Evolutionary conservation across 208 protist species (phyloP).

Genomic region (Leishmania lainsoni): DNA sequence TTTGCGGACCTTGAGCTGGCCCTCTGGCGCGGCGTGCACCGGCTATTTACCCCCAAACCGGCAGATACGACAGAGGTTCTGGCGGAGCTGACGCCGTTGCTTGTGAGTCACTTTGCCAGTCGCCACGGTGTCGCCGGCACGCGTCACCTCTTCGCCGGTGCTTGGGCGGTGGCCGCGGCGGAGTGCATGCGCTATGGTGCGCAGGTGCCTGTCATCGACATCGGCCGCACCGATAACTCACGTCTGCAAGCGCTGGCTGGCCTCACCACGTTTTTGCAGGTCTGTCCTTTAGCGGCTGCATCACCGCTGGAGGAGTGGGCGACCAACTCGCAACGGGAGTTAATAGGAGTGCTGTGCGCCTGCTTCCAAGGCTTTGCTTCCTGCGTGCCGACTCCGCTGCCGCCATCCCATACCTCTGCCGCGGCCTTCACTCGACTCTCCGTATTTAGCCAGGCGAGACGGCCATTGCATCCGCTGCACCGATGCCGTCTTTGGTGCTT

Average conservation of each 20-base stretch:
- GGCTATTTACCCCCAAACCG: constrained; percentile 21
- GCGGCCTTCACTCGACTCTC: constrained; percentile 19
- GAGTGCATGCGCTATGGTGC: constrained; percentile 54
- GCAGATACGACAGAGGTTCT: constrained; percentile 24
- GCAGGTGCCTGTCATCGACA: constrained; percentile 55
- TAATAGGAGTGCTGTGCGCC: constrained; percentile 48
- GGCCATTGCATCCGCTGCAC: not conserved
- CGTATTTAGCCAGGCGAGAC: constrained; percentile 22
- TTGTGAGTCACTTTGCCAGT: constrained; percentile 57
- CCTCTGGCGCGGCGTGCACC: constrained; percentile 59
- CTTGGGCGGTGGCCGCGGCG: constrained; percentile 61
- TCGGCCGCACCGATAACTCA: constrained; percentile 42
- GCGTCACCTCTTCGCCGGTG: constrained; percentile 45
- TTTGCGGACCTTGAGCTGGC: constrained; percentile 63
- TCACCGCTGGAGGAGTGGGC: constrained; percentile 69
- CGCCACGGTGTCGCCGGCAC: constrained; percentile 62
- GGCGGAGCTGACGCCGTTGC: constrained; percentile 54
- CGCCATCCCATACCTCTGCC: constrained; percentile 13
- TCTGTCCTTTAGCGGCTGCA: constrained; percentile 44
- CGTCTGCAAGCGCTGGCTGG: constrained; percentile 41
- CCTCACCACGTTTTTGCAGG: constrained; percentile 50
- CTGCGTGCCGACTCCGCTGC: constrained; percentile 11
- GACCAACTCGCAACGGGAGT: constrained; percentile 53
- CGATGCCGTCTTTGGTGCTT: constrained; percentile 2
- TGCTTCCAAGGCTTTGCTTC: constrained; percentile 46